Conservation (phyloP, 495 filamentous ascomycete species). For the Aspergillus taichungensis region DNA sequence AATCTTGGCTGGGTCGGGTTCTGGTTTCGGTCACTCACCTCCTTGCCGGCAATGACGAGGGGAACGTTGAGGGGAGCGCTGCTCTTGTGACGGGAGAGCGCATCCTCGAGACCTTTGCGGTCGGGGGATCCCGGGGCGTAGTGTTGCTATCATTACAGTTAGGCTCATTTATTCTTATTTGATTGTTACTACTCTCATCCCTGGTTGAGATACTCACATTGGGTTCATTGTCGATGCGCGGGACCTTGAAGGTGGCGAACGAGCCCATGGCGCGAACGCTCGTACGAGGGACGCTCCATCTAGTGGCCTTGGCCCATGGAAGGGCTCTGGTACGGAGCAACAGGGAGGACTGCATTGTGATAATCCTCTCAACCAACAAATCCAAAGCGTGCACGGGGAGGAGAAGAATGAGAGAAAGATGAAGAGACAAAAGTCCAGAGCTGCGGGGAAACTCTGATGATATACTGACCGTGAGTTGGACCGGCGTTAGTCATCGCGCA, state of each 20-base stretch:
- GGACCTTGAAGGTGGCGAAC: constrained; percentile 78
- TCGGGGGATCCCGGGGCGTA: constrained; percentile 76
- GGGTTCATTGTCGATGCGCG: constrained; percentile 81
- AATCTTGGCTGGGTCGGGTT: not conserved
- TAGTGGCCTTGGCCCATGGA: constrained; percentile 17
- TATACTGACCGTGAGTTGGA: constrained; percentile 6
- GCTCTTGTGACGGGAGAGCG: constrained; percentile 52
- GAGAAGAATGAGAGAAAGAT: constrained; percentile 4
- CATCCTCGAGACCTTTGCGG: constrained; percentile 61
- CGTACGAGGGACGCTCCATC: constrained; percentile 14
- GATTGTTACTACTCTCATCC: not conserved
- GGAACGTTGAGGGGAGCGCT: constrained; percentile 62
- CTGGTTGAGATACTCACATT: constrained; percentile 56
- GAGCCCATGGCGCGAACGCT: constrained; percentile 31
- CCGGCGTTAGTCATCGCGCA: too few species aligned
- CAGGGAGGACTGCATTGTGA: constrained; percentile 28
- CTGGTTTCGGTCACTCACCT: constrained; percentile 43
- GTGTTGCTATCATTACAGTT: constrained; percentile 52
- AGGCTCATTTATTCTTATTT: not conserved
- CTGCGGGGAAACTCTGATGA: constrained; percentile 13
- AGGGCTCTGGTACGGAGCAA: constrained; percentile 25
- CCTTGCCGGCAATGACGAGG: constrained; percentile 67
- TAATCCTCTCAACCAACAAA: not conserved
- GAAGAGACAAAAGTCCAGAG: constrained; percentile 3
- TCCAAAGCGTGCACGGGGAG: constrained; percentile 1